These are phyloP conservation scores for Paecilomyces fulvus DNA, from an alignment of 2,329 filamentous ascomycete genomes.

Conservation along the genomic window DNA sequence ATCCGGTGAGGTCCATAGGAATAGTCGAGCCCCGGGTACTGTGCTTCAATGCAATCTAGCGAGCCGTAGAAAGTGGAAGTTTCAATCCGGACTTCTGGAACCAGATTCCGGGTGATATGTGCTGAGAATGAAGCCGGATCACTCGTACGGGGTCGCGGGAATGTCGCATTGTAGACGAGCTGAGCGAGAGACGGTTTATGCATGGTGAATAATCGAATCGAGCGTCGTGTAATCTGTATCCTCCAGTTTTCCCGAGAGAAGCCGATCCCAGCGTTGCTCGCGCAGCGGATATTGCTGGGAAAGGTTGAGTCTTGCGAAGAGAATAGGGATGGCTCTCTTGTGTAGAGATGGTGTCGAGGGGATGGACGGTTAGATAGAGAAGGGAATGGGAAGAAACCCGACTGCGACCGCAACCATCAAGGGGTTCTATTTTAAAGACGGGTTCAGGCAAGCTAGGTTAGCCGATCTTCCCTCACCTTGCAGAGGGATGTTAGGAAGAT, in stretches of 20 bases:
- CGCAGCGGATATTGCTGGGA: neutral
- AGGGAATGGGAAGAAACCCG: neutral
- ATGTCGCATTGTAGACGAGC: conserved; percentile 51
- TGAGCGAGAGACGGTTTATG: conserved; percentile 52
- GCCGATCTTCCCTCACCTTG: neutral
- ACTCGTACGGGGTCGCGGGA: conserved; percentile 46
- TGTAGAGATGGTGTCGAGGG: neutral
- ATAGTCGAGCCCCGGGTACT: conserved; percentile 60
- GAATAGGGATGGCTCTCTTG: neutral
- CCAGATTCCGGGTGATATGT: conserved; percentile 53
- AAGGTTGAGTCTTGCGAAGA: neutral
- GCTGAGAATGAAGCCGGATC: conserved; percentile 52
- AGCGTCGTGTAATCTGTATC: neutral
- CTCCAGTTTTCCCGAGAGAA: neutral
- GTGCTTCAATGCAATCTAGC: conserved; percentile 56
- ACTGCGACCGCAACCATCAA: neutral
- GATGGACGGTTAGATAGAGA: neutral
- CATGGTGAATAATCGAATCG: conserved; percentile 35
- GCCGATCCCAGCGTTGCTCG: neutral
- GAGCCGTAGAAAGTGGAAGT: conserved; percentile 57
- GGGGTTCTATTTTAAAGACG: neutral
- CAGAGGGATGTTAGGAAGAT: neutral
- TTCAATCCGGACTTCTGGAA: conserved; percentile 57
- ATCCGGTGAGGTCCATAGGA: conserved; percentile 53
- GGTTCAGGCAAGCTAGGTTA: neutral